Base-by-base conservation (phyloP, 108 stramenopile genomes). In the Nitzschia putrida region DNA sequence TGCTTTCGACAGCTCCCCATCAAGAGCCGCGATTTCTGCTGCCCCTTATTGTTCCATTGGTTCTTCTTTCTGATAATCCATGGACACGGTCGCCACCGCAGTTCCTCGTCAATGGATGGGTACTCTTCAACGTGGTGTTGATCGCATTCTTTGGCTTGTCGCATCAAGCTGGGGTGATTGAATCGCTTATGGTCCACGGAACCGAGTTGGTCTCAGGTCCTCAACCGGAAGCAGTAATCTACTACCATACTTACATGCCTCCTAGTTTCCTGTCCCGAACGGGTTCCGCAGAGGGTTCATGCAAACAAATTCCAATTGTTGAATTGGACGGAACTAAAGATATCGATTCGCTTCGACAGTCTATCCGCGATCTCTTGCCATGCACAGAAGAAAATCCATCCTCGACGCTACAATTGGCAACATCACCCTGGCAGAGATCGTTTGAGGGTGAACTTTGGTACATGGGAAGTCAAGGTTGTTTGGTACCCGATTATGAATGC, bases 11-110 rank as follows among this genome's bases (percentile, higher is more conserved):
- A 65, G 88, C 91, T 12, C 91, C 91, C 8, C 91, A 92, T 59
- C 91, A 92, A 77, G 91, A 92, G 74, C 91, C 91, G 13, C 80
- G 91, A 66, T 92, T 92, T 54, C 61, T 92, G 37, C 57, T 89
- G 10, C 91, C 91, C 11, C 60, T 82, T 41, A 8, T 88, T 9
- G 71, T 88, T 20, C 88, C 88, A 29, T 42, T 91, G 59, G 73
- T 77, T 8, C 60, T 84, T 8, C 59, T 91, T 9, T 61, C 38
- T 56, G 85, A 81, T 29, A 63, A 69, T 64, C 40, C 66, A 0
- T 56, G 55, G 14, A 38, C 60, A 40, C 60, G 53, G 14, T 26
- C 24, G 39, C 50, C 11, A 2, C 22, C 50, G 26, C 16, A 18
- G 4, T 24, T 37, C 16, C 25, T 44, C 44, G 8, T 42, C 8